A percentile compares a stretch with the other conserved stretches of the same genome.
Evolutionary conservation across 2,329 filamentous ascomycete genomes (phyloP).

Genomic region (Ascochyta viciae-villosae): DNA sequence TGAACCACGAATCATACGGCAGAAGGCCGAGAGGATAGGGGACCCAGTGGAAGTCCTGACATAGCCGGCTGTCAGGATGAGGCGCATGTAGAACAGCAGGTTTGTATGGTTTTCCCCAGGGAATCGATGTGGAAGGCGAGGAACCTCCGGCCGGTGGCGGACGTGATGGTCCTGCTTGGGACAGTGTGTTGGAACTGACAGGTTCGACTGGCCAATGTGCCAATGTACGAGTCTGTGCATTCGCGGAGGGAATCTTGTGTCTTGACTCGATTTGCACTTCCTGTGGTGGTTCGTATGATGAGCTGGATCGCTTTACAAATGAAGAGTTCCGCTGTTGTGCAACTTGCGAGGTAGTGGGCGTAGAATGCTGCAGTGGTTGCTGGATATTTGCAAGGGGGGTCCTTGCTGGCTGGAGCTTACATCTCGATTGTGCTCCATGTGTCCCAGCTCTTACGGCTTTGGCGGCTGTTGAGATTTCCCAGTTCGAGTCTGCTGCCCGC

Average conservation of each 20-base stretch:
- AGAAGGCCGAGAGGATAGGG: constrained; percentile 35
- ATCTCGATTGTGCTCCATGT: background rate
- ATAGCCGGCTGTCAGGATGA: constrained; percentile 30
- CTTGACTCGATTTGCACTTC: background rate
- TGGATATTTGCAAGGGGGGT: background rate
- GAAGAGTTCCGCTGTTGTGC: background rate
- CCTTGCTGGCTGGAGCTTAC: background rate
- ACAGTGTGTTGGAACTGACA: background rate
- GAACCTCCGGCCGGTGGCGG: background rate
- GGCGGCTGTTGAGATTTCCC: background rate
- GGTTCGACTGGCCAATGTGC: background rate
- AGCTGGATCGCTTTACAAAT: background rate
- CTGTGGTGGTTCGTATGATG: background rate
- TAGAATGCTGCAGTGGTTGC: background rate
- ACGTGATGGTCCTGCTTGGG: background rate
- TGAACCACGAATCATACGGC: constrained; percentile 33
- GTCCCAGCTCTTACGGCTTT: background rate
- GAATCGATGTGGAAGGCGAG: background rate
- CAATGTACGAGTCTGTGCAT: background rate
- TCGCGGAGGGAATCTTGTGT: background rate
- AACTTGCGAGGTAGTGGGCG: background rate
- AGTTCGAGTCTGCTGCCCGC: background rate
- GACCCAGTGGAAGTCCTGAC: constrained; percentile 34
- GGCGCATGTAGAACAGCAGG: constrained; percentile 22
- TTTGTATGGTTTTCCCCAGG: background rate